phyloP scores from a whole-genome alignment of 225 moss, liverwort and hornwort species.

The Sphagnum contortum region DNA sequence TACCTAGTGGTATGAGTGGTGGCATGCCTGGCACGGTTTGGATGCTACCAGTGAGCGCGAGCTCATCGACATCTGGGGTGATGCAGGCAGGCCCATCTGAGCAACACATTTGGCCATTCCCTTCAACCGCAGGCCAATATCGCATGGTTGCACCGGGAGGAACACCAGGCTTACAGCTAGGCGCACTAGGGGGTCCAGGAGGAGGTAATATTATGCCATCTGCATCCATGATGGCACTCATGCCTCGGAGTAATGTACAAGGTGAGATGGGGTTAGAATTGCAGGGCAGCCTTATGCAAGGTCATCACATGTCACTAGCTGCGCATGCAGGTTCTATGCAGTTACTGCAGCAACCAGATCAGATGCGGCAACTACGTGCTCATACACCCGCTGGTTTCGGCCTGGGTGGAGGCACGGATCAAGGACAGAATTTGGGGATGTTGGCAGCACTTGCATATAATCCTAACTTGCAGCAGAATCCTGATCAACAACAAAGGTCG shows the following conservation, averaged over 20 bases:
- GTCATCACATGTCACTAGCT: constrained; percentile 73
- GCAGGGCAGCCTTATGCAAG: constrained; percentile 66
- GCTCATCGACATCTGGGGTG: constrained; percentile 75
- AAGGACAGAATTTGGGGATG: constrained; percentile 71
- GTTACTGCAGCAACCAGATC: constrained; percentile 77
- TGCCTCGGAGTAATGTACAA: constrained; percentile 89
- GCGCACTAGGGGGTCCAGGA: constrained; percentile 48
- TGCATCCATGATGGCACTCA: constrained; percentile 60
- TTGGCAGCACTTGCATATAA: constrained; percentile 94
- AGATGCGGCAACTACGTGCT: constrained; percentile 19
- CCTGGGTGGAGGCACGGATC: constrained; percentile 53
- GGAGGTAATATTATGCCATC: constrained; percentile 71
- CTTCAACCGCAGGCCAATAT: constrained; percentile 54
- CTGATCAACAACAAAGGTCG: constrained; percentile 65
- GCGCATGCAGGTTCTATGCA: constrained; percentile 46
- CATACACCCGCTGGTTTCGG: constrained; percentile 51
- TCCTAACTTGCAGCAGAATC: constrained; percentile 51
- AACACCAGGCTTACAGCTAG: constrained; percentile 70
- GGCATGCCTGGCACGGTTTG: constrained; percentile 84
- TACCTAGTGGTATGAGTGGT: constrained; percentile 58
- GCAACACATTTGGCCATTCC: constrained; percentile 98
- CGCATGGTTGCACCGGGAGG: constrained; percentile 74
- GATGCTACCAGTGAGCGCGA: constrained; percentile 92
- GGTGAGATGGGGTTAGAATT: constrained; percentile 95
- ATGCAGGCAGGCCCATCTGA: constrained; percentile 72